Base-by-base conservation (phyloP, 1,284 basidiomycete genomes). In the Irpex sp. region DNA sequence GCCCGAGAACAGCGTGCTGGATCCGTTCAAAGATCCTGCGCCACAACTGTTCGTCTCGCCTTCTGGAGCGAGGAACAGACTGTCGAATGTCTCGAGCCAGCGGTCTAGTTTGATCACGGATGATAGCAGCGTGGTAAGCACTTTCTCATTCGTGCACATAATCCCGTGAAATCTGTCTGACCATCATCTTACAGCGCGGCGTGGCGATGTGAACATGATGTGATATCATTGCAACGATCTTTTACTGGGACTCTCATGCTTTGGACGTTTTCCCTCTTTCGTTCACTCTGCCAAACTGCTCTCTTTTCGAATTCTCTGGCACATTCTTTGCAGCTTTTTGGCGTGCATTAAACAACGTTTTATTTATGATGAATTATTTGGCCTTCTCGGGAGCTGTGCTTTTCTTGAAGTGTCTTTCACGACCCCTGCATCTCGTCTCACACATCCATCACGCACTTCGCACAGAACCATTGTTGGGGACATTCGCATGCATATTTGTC, bases 31-130 rank as follows among this genome's bases (percentile, higher is more conserved):
- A 31, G 31, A 56, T 37, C 63, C 63, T 31, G 59, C 60, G 43
- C 61, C 61, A 8, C 46, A 49, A 4, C 35, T 61, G 35, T 51
- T 17, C 17, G 49, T 26, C 49, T 51, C 49, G 11, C 26, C 19
- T 46, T 19, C 59, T 49, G 51, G 57, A 4, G 46, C 54, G 26
- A 36, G 47, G 58, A 65, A 62, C 58, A 59, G 63, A 54, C 36
- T 65, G 53, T 65, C 63, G 17, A 51, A 59, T 11, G 54, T 51
- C 13, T 65, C 63, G 39, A 55, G 57, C 19, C 33, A 59, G 17
- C 17, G 31, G 19, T 31, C 35, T 13, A 26, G 31, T 13, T 46
- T 17, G 17, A 19, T 35, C 15, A 47, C 43, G 8, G 57, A 58
- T 21, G 19, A 13, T 47, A 33, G 17, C 13, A 58, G 57, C 43